These are phyloP conservation scores for Penicillium sp. DNA, from an alignment of 2,329 filamentous ascomycete genomes.

Conservation along the genomic window DNA sequence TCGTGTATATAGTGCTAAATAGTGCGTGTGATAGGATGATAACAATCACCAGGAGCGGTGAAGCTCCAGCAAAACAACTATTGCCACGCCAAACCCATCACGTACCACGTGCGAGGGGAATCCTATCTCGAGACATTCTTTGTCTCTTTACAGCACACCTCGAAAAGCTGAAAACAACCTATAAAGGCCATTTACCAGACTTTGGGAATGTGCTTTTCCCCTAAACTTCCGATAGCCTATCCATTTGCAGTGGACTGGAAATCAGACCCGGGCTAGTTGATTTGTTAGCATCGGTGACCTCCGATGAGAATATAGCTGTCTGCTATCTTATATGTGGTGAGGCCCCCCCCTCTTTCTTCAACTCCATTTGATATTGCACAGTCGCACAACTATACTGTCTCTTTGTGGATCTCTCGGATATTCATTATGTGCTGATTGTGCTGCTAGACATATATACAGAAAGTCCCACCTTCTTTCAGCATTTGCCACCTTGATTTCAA, in stretches of 20 bases:
- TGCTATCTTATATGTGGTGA: constrained; percentile 14
- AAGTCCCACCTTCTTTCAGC: background rate
- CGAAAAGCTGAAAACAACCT: background rate
- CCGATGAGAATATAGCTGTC: constrained; percentile 21
- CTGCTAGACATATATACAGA: background rate
- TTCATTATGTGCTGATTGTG: constrained; percentile 6
- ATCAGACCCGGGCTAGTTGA: background rate
- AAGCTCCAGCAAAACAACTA: background rate
- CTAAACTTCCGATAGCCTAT: background rate
- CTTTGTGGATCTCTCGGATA: constrained; percentile 6
- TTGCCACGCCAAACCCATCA: background rate
- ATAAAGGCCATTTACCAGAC: constrained; percentile 6
- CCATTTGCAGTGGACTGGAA: background rate
- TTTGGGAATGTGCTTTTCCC: background rate
- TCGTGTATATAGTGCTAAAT: background rate
- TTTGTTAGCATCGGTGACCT: constrained; percentile 22
- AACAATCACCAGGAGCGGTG: background rate
- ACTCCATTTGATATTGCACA: constrained; percentile 9
- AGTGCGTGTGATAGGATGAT: background rate
- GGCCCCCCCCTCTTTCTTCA: constrained; percentile 2
- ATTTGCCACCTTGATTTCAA: background rate
- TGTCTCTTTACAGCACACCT: background rate
- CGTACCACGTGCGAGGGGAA: background rate
- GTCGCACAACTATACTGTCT: constrained; percentile 11
- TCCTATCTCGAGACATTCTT: background rate